Conservation (phyloP, 768 basidiomycete genomes). For the Austroboletus eburneus region DNA sequence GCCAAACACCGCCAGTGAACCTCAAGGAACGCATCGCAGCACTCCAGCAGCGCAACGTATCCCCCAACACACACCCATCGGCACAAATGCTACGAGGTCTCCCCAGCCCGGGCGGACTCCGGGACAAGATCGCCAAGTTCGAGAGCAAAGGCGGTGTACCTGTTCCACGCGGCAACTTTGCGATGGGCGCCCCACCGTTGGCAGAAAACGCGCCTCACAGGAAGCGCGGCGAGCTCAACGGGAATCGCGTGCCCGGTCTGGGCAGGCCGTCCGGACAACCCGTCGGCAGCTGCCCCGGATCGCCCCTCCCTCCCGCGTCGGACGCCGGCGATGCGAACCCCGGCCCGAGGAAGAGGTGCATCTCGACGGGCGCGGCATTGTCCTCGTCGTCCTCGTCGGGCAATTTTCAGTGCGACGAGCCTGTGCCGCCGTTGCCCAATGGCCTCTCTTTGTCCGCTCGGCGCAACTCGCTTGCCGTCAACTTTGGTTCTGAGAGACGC, state of each 20-base stretch:
- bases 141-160: slow-evolving; percentile 76
- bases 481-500: slow-evolving; percentile 21
- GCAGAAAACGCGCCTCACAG: slow-evolving; percentile 43
- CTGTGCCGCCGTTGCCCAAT: slow-evolving; percentile 25
- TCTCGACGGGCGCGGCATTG: slow-evolving; percentile 25
- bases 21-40: slow-evolving; percentile 84
- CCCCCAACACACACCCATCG: slow-evolving; percentile 30
- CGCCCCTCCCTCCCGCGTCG: slow-evolving; percentile 8
- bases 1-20: slow-evolving; percentile 38
- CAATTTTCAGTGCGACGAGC: slow-evolving; percentile 14
- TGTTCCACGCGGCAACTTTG: slow-evolving; percentile 72
- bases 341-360: slow-evolving; percentile 25
- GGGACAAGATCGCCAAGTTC: slow-evolving; percentile 77
- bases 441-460: slow-evolving; percentile 2
- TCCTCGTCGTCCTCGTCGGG: slow-evolving; percentile 7
- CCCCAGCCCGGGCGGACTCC: slow-evolving; percentile 32
- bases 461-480: slow-evolving; percentile 29
- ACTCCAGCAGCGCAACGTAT: slow-evolving; percentile 53
- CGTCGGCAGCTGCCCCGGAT: slow-evolving; percentile 15
- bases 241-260: slow-evolving; percentile 55
- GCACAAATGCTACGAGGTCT: slow-evolving; percentile 24
- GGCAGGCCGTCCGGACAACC: slow-evolving; percentile 21
- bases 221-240: slow-evolving; percentile 66
- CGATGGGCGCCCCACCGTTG: slow-evolving; percentile 57
- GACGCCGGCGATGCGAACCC: slow-evolving; percentile 10